Evolutionary conservation across 2,329 filamentous ascomycete species (phyloP).

Genomic region (Colletotrichum phormii): DNA sequence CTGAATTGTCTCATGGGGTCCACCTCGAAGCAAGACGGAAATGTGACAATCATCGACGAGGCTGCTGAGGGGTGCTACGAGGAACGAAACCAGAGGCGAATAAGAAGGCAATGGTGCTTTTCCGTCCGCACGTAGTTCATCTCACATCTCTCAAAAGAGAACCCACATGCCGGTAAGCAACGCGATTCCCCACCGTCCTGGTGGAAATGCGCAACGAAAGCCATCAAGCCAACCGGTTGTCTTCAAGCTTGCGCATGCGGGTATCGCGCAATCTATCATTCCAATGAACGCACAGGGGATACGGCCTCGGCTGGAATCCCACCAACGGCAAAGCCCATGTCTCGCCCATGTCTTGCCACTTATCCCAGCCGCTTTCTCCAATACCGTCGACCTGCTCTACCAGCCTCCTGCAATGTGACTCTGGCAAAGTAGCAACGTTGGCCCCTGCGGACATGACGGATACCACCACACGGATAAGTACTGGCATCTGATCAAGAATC

Average conservation of each 20-base stretch:
- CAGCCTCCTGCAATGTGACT: neutral
- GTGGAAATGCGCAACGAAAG: neutral
- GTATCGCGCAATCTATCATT: neutral
- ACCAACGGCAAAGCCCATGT: neutral
- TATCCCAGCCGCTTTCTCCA: neutral
- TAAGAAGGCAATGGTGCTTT: no score
- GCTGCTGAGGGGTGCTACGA: no score
- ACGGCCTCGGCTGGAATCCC: neutral
- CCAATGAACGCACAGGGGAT: neutral
- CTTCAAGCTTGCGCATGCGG: neutral
- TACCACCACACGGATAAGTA: constrained; percentile 10
- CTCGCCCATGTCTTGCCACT: neutral
- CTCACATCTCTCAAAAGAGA: neutral
- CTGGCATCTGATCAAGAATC: constrained; percentile 1
- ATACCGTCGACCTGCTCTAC: neutral
- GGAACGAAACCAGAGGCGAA: no score
- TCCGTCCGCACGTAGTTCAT: no score
- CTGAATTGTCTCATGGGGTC: no score
- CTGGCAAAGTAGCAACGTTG: neutral
- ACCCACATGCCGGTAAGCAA: neutral
- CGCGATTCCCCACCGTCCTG: neutral
- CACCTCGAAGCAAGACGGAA: no score
- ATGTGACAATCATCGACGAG: no score
- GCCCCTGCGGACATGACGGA: constrained; percentile 10
- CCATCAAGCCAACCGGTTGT: neutral